Base-by-base conservation (phyloP, 2,329 filamentous ascomycete species). In the Aspergillus tubingensis region DNA sequence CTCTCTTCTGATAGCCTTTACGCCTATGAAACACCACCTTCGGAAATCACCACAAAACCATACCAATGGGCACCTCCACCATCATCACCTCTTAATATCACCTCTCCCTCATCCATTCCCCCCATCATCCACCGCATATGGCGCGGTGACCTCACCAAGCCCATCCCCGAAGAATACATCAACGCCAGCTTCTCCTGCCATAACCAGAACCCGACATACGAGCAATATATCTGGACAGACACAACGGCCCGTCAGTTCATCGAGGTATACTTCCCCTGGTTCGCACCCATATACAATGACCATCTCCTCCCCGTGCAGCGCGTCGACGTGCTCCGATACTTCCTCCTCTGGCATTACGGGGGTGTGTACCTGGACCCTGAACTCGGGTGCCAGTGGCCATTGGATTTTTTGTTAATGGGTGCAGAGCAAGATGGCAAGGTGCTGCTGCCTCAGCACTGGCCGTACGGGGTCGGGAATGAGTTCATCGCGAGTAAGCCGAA, bases 91-190 rank as follows among this genome's bases (percentile, higher is more conserved):
- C 25, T 27, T 27, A 11, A 30, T 11, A 19, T 43, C 51, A 23
- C 6, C 15, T 7, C 51, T 21, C 17, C 51, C 30, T 13, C 51
- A 21, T n/a, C 17, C 36, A 43, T 59, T 8, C 30, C 51, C 11
- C 25, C n/a, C 17, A 30, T 51, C 11, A 55, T 60, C 53, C 58
- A 60, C 49, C 58, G 58, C 11, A 60, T 56, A 52, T 56, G 58
- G 58, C 27, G 38, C 5, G n/a, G 36, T 43, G 27, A 17, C 51
- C 19, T 54, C 51, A 17, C 32, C 25, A 8, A 30, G 10, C 8
- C 27, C 27, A 38, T 43, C 10, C 36, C 51, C 5, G 10, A 25
- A 8, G 51, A 54, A 41, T 54, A 36, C 13, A 43, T 10, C 19
- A 54, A 54, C 7, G 36, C 51, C 8, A 54, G 32, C 21, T 1